A percentile compares a stretch with the other conserved stretches of the same genome.
phyloP scores from a whole-genome alignment of 345 rosid genomes.

The Citrus glauca region DNA sequence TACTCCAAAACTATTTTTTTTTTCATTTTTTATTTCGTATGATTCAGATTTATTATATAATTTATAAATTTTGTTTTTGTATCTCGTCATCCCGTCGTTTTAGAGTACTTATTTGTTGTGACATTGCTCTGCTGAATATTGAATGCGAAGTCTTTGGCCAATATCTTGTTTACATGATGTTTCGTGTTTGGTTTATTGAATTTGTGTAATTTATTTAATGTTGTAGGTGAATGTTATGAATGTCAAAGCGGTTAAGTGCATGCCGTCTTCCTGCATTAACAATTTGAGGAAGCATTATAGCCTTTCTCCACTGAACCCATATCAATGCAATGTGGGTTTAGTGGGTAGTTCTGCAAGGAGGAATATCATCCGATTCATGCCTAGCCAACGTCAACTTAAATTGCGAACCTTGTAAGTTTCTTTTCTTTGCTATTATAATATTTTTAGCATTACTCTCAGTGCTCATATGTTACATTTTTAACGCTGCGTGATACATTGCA shows the following conservation, averaged over 20 bases:
- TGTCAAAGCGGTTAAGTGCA: slow-evolving; percentile 12
- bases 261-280: slow-evolving; percentile 22
- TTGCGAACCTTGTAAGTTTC: slow-evolving; percentile 36
- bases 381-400: slow-evolving; percentile 20
- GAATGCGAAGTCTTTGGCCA: neutral
- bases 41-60: neutral
- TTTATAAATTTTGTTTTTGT: neutral
- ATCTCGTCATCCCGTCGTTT: neutral
- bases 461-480: neutral
- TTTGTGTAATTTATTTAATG: neutral
- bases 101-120: neutral
- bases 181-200: neutral
- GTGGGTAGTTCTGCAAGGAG: slow-evolving; percentile 13
- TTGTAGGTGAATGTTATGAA: slow-evolving; percentile 31
- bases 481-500: neutral
- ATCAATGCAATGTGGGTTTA: slow-evolving; percentile 22
- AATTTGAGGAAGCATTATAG: slow-evolving; percentile 23
- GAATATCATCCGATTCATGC: neutral
- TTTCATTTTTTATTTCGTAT: neutral
- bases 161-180: neutral
- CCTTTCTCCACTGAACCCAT: slow-evolving; percentile 19
- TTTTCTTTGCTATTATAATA: neutral
- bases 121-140: neutral
- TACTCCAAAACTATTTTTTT: neutral
- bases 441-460: neutral